A percentile compares a stretch with the other conserved stretches of the same genome.
These are phyloP conservation scores for Physcia stellaris DNA, from an alignment of 495 filamentous ascomycete species.

Conservation along the genomic window DNA sequence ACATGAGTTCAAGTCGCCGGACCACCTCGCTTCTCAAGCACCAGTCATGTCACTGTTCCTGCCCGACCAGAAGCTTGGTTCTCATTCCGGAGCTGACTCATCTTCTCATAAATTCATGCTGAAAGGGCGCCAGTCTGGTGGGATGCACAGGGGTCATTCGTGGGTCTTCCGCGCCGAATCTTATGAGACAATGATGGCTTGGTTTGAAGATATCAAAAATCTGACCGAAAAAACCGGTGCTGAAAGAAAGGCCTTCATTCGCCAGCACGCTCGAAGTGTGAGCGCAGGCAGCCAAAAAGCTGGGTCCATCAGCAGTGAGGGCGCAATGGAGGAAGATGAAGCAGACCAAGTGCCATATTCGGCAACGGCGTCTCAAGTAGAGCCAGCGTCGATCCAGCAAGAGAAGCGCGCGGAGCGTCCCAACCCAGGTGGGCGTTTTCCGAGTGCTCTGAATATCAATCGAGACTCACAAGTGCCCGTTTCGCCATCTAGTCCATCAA, in stretches of 20 bases:
- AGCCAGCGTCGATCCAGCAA: slow-evolving; percentile 28
- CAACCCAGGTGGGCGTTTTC: slow-evolving; percentile 79
- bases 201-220: slow-evolving; percentile 84
- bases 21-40: slow-evolving; percentile 50
- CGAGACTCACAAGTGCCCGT: slow-evolving; percentile 63
- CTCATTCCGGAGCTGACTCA: slow-evolving; percentile 69
- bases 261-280: slow-evolving; percentile 58
- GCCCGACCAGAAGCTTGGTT: slow-evolving; percentile 87
- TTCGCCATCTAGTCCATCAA: slow-evolving; percentile 62
- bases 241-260: slow-evolving; percentile 75
- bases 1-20: slow-evolving; percentile 93
- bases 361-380: slow-evolving; percentile 37
- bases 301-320: slow-evolving; percentile 53
- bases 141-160: slow-evolving; percentile 87
- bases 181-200: slow-evolving; percentile 91
- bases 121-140: slow-evolving; percentile 85
- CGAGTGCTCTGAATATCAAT: slow-evolving; percentile 70
- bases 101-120: slow-evolving; percentile 97
- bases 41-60: slow-evolving; percentile 95
- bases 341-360: slow-evolving; percentile 63
- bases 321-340: slow-evolving; percentile 76
- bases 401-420: slow-evolving; percentile 42
- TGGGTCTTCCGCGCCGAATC: slow-evolving; percentile 97
- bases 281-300: slow-evolving; percentile 55
- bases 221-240: slow-evolving; percentile 82